Percentiles rank a stretch among this genome's conserved stretches.
phyloP scores from a whole-genome alignment of 2,329 filamentous ascomycete species.

The Aspergillus luchuensis region DNA sequence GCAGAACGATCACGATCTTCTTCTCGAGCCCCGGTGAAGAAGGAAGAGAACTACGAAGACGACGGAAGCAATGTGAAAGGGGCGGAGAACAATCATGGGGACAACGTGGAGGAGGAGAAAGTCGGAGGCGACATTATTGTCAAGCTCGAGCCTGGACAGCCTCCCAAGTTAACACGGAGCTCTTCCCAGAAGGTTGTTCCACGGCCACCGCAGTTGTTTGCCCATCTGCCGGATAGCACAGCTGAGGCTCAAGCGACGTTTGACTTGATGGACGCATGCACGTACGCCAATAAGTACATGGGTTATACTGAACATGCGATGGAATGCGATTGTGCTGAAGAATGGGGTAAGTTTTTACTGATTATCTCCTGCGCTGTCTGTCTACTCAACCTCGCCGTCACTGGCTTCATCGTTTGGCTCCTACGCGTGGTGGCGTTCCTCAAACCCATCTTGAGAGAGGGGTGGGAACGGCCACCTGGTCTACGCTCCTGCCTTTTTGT shows the following conservation, averaged over 20 bases:
- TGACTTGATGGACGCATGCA: conserved; percentile 78
- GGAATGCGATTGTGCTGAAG: conserved; percentile 92
- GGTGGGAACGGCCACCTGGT: neutral
- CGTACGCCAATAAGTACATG: conserved; percentile 88
- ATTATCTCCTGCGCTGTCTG: conserved; percentile 30
- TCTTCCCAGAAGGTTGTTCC: conserved; percentile 68
- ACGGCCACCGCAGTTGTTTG: conserved; percentile 67
- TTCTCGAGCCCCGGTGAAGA: conserved; percentile 32
- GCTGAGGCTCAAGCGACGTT: conserved; percentile 75
- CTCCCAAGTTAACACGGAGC: conserved; percentile 72
- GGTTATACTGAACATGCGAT: conserved; percentile 89
- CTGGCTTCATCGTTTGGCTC: conserved; percentile 4
- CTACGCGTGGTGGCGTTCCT: neutral
- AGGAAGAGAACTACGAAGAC: conserved; percentile 33
- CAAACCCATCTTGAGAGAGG: neutral
- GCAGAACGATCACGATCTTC: conserved; percentile 21
- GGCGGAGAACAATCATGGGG: conserved; percentile 25
- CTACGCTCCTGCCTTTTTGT: neutral
- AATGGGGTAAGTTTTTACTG: conserved; percentile 74
- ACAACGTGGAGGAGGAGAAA: conserved; percentile 53
- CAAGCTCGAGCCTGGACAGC: conserved; percentile 66
- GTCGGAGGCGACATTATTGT: conserved; percentile 63
- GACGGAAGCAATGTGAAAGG: conserved; percentile 25
- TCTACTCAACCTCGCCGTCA: conserved; percentile 7
- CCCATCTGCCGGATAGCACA: conserved; percentile 76